These are phyloP conservation scores for Colletotrichum theobromicola DNA, from an alignment of 2,329 filamentous ascomycete genomes.

Conservation along the genomic window DNA sequence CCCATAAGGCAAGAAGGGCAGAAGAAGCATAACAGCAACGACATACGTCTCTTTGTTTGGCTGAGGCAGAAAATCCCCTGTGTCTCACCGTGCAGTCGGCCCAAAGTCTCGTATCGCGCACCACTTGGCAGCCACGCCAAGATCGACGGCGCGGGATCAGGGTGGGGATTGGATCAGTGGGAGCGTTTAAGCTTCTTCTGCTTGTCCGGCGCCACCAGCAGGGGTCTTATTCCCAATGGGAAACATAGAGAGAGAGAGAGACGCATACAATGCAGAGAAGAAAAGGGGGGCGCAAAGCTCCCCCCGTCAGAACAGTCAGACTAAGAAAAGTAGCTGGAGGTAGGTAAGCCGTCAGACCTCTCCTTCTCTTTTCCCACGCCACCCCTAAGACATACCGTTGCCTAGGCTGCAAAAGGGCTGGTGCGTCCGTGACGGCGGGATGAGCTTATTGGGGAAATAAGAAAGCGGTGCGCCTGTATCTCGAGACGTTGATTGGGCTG, in stretches of 20 bases:
- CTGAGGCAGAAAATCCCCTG: neutral
- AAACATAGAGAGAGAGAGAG: neutral
- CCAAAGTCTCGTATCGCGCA: slow-evolving; percentile 1
- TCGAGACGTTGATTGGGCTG: neutral
- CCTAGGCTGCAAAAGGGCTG: neutral
- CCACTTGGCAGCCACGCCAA: neutral
- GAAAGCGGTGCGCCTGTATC: neutral
- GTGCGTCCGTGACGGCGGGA: neutral
- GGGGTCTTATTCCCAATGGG: neutral
- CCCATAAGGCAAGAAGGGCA: neutral
- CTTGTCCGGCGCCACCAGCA: neutral
- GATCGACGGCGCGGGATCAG: neutral
- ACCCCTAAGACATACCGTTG: neutral
- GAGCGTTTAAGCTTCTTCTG: slow-evolving; percentile 17
- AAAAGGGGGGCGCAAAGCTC: neutral
- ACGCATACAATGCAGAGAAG: neutral
- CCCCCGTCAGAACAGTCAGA: neutral
- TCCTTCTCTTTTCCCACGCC: neutral
- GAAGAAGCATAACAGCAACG: neutral
- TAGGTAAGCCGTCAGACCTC: neutral
- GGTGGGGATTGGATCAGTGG: neutral
- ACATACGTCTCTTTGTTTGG: neutral
- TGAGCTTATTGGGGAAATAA: neutral
- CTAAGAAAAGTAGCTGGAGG: neutral
- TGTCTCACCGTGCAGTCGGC: neutral